These are phyloP conservation scores for Fusarium globosum DNA, from an alignment of 2,329 filamentous ascomycete species.

Conservation along the genomic window DNA sequence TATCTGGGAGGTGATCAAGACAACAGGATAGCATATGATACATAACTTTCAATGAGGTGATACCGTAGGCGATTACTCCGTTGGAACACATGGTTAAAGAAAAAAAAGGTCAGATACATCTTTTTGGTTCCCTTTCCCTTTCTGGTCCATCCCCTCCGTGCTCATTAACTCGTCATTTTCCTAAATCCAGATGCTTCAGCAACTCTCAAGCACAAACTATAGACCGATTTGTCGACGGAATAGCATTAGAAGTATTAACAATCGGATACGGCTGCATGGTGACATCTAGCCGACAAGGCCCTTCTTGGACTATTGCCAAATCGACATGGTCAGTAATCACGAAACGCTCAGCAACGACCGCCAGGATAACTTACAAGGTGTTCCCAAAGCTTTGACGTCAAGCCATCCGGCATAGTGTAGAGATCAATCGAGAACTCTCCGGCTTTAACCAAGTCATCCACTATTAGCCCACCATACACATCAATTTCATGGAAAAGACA, in stretches of 20 bases:
- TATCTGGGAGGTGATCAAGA: neutral
- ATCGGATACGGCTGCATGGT: slow-evolving; percentile 15
- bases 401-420: slow-evolving; percentile 90
- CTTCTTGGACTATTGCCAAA: slow-evolving; percentile 52
- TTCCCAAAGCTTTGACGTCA: slow-evolving; percentile 97
- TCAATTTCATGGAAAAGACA: slow-evolving; percentile 46
- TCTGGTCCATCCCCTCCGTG: slow-evolving; percentile 10
- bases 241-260: slow-evolving; percentile 35
- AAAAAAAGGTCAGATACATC: slow-evolving; percentile 25
- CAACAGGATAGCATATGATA: slow-evolving; percentile 2
- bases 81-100: slow-evolving; percentile 1
- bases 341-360: neutral
- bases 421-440: slow-evolving; percentile 99
- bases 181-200: slow-evolving; percentile 32
- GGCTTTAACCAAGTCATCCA: slow-evolving; percentile 62
- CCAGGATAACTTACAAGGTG: slow-evolving; percentile 65
- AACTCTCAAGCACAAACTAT: slow-evolving; percentile 35
- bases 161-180: slow-evolving; percentile 43
- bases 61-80: slow-evolving; percentile 1
- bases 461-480: slow-evolving; percentile 50
- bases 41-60: neutral
- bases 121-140: slow-evolving; percentile 14
- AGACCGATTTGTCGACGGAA: slow-evolving; percentile 30
- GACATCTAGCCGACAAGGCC: slow-evolving; percentile 51
- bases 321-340: slow-evolving; percentile 8